phyloP scores from a whole-genome alignment of 352 stramenopile species.

The Globisporangium nunn region DNA sequence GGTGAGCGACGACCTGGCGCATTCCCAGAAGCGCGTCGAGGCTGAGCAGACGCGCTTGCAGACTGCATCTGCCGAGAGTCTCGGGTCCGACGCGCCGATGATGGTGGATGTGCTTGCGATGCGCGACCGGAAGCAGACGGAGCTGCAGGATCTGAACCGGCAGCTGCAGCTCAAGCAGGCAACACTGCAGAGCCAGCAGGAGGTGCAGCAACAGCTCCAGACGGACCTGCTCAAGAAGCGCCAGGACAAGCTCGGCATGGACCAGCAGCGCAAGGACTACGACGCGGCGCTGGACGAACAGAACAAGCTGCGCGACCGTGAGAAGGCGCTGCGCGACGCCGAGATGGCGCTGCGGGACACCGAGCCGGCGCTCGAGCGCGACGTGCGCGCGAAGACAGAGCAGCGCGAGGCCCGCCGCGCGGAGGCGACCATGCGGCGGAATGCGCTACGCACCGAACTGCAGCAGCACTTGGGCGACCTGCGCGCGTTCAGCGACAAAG shows the following conservation, averaged over 20 bases:
- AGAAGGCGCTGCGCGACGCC: conserved; percentile 48
- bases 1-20: conserved; percentile 25
- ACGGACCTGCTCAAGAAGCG: conserved; percentile 55
- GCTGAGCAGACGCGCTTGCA: conserved; percentile 34
- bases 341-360: conserved; percentile 25
- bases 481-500: conserved; percentile 33
- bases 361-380: conserved; percentile 33
- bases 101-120: conserved; percentile 34
- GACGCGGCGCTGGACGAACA: conserved; percentile 47
- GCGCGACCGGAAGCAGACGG: conserved; percentile 40
- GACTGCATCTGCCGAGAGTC: conserved; percentile 15
- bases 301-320: conserved; percentile 38
- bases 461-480: conserved; percentile 35
- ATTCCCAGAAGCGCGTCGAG: conserved; percentile 18
- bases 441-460: conserved; percentile 28
- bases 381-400: conserved; percentile 32
- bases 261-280: conserved; percentile 46
- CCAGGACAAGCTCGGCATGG: conserved; percentile 44
- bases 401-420: conserved; percentile 31
- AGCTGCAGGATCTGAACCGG: conserved; percentile 39
- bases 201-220: conserved; percentile 46
- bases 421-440: conserved; percentile 21
- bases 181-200: conserved; percentile 36
- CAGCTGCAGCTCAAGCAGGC: conserved; percentile 51
- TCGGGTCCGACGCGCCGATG: conserved; percentile 27